Evolutionary conservation across 2,329 filamentous ascomycete species (phyloP), one percentile per base, ranked within the genome.

Genomic region (Sporothrix curviconia): DNA sequence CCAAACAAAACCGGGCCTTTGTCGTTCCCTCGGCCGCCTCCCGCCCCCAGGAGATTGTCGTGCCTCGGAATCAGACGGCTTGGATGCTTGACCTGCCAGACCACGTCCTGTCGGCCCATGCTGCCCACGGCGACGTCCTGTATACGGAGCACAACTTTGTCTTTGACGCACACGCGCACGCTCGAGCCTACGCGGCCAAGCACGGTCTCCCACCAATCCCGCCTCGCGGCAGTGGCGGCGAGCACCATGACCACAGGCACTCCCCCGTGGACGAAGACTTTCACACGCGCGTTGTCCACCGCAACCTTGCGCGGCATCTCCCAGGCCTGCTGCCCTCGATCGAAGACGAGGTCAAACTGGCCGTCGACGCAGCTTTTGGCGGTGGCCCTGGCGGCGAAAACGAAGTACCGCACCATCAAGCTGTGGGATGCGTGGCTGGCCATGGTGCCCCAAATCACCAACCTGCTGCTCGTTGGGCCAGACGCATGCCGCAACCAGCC

Each of bases 71-170:
- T 0, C 73, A 77, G 62, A 71, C 74, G 8, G 63, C 67, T 8
- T 78, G 76, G 76, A 70, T 78, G 64, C 70, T 78, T 58, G 73
- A 76, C 42, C 71, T 75, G 61, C 75, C 76, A n/a, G 76, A 78
- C 56, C 63, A 65, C 28, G 62, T 74, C 2, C 65, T 78, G 28
- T 76, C 73, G 1, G 67, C 74, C 0, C 65, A 71, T 51, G 66
- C 71, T 1, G 74, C 76, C 0, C 76, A 78, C 61, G 74, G 78
- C 59, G 74, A 78, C 56, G 68, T 73, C 4, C 61, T 76, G 57
- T 74, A 72, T 56, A 64, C 71, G 63, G 69, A 74, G 67, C 56
- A 60, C 71, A 70, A 77, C 61, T 77, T 78, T 57, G 68, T 78
- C 22, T 69, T 70, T 24, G 64, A 63, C 34, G 60, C 62, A 19